These are phyloP conservation scores for Ophiostoma himal-ulmi DNA, from an alignment of 2,329 filamentous ascomycete species.

Conservation along the genomic window DNA sequence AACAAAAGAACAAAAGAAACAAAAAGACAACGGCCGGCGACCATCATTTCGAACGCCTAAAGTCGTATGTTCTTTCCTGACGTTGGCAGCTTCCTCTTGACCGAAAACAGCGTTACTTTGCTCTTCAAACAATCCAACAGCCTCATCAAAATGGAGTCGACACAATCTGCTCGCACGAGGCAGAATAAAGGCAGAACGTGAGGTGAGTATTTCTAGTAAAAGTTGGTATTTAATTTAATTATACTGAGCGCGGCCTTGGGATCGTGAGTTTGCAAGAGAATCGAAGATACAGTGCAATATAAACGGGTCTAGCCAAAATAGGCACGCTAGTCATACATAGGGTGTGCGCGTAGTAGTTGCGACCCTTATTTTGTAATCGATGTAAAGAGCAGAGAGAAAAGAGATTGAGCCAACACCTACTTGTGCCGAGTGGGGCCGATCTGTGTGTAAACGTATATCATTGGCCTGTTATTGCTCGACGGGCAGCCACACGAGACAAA, in stretches of 20 bases:
- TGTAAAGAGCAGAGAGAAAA: neutral
- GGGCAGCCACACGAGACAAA: too few relatives aligned
- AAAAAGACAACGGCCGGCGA: too few relatives aligned
- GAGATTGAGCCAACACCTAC: neutral
- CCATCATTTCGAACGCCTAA: too few relatives aligned
- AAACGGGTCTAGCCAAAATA: neutral
- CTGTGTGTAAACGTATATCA: neutral
- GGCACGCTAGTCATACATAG: neutral
- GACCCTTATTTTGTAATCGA: neutral
- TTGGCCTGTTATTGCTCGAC: neutral
- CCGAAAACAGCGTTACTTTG: too few relatives aligned
- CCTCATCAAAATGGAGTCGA: too few relatives aligned
- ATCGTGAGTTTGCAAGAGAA: slow-evolving; percentile 22
- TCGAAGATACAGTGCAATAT: slow-evolving; percentile 6
- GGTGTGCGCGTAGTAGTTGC: neutral
- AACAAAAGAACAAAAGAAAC: too few relatives aligned
- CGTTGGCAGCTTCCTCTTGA: too few relatives aligned
- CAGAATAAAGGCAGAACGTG: neutral
- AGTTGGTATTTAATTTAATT: neutral
- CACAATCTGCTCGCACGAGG: too few relatives aligned
- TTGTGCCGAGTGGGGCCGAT: neutral
- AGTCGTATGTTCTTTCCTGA: too few relatives aligned
- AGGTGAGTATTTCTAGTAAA: neutral
- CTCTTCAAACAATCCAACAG: too few relatives aligned
- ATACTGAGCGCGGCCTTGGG: slow-evolving; percentile 2